phyloP scores from a whole-genome alignment of 169 alveolate species.

The Eimeria zaria region DNA sequence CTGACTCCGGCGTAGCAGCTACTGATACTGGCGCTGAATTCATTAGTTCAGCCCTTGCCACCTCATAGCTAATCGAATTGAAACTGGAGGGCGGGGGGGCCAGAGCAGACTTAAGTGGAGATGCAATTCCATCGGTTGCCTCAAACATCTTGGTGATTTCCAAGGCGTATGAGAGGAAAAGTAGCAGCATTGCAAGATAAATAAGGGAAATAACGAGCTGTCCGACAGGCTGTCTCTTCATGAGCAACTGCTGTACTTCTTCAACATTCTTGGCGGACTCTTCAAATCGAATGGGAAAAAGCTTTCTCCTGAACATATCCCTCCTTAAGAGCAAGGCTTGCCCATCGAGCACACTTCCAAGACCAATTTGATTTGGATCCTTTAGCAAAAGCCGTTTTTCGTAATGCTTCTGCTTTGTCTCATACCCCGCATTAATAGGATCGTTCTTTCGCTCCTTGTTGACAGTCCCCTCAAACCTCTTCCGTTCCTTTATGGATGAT shows the following conservation, averaged over 20 bases:
- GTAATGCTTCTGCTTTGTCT: not conserved
- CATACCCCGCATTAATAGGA: slow-evolving; percentile 19
- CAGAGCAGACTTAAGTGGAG: slow-evolving; percentile 20
- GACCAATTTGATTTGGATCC: slow-evolving; percentile 15
- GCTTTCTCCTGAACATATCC: slow-evolving; percentile 64
- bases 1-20: not conserved
- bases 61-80: slow-evolving; percentile 41
- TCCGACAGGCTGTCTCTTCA: slow-evolving; percentile 42
- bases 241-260: slow-evolving; percentile 62
- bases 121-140: slow-evolving; percentile 33
- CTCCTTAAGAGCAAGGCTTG: slow-evolving; percentile 62
- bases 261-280: slow-evolving; percentile 64
- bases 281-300: slow-evolving; percentile 75
- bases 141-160: slow-evolving; percentile 53
- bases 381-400: slow-evolving; percentile 37
- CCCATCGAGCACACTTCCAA: slow-evolving; percentile 44
- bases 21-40: not conserved
- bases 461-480: not conserved
- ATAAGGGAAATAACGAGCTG: slow-evolving; percentile 34
- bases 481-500: not conserved
- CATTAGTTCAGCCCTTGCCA: not conserved
- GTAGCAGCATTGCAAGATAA: slow-evolving; percentile 36
- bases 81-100: slow-evolving; percentile 46
- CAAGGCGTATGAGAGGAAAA: slow-evolving; percentile 50
- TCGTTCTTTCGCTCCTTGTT: not conserved